Evolutionary conservation across 2,329 filamentous ascomycete genomes (phyloP), one percentile per base, ranked within the genome.

Genomic region (Colletotrichum acutatum): DNA sequence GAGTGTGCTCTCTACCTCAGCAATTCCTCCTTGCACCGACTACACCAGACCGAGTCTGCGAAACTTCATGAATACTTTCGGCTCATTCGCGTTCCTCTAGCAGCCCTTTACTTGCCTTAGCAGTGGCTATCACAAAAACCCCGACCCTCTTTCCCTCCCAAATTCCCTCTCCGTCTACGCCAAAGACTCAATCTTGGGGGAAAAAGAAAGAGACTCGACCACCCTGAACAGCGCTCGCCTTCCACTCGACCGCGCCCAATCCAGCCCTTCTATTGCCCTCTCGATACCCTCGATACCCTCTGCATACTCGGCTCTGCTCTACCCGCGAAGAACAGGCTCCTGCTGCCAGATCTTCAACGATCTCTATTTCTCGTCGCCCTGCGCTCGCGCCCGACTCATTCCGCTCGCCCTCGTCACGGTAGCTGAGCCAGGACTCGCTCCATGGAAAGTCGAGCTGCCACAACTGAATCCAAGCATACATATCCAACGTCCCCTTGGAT

Each of bases 361-460:
- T 74, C 68, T 63, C 53, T 42, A 19, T 56, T 49, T 28, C 32
- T 69, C 26, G 59, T 54, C 56, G 66, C 66, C 26, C 49, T 75
- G 54, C 62, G 59, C 49, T 28, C 57, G 54, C 42, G 37, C 46
- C 57, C 65, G 53, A 63, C 24, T 46, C 32, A 37, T 61, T 63
- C 58, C 62, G 56, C 61, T 68, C 53, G 30, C 62, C 69, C 61
- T 58, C 60, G 63, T 71, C 65, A 69, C 68, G 75, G 76, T 74
- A 71, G 77, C 71, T 77, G 78, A 72, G 73, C 76, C 76, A 76
- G 76, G 77, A 63, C 75, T 80, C 78, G 80, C 78, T 87, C 86
- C 83, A 88, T 88, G 86, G 86, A 88, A 83, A 83, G 84, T 81
- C 85, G 83, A 83, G 83, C 85, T 78, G 82, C 84, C 75, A 82